phyloP scores from a whole-genome alignment of 2,329 filamentous ascomycete species.

The Penicillium sp. region DNA sequence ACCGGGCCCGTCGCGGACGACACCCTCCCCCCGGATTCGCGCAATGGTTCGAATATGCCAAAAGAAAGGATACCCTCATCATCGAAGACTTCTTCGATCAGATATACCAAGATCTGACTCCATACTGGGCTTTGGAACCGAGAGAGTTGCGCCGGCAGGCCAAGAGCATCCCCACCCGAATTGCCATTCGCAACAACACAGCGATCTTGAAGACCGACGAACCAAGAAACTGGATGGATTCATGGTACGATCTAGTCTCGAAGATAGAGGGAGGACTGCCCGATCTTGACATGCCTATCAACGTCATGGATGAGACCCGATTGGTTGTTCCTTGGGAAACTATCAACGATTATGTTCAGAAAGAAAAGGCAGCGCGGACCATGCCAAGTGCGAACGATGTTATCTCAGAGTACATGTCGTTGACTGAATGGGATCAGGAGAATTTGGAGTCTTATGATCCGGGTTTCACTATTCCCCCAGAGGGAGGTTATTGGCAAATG shows the following conservation, averaged over 20 bases:
- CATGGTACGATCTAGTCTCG: slow-evolving; percentile 45
- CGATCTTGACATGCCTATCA: slow-evolving; percentile 51
- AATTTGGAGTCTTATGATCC: slow-evolving; percentile 18
- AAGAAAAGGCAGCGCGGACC: slow-evolving; percentile 27
- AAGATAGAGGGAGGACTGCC: slow-evolving; percentile 42
- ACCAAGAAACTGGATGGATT: slow-evolving; percentile 39
- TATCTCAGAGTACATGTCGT: slow-evolving; percentile 13
- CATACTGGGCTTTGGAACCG: slow-evolving; percentile 52
- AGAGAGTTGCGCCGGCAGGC: slow-evolving; percentile 45
- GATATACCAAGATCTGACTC: slow-evolving; percentile 52
- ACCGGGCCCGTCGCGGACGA: slow-evolving; percentile 47
- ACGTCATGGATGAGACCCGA: slow-evolving; percentile 52
- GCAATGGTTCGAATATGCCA: slow-evolving; percentile 49
- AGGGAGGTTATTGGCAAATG: slow-evolving; percentile 44
- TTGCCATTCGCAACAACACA: slow-evolving; percentile 45
- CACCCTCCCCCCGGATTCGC: slow-evolving; percentile 55
- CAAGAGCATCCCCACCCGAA: slow-evolving; percentile 37
- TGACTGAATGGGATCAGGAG: background rate
- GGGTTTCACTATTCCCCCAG: background rate
- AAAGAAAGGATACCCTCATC: slow-evolving; percentile 43
- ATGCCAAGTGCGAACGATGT: background rate
- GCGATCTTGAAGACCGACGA: slow-evolving; percentile 31
- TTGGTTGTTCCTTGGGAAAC: slow-evolving; percentile 51
- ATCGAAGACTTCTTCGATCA: slow-evolving; percentile 55
- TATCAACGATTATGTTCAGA: slow-evolving; percentile 41